These are phyloP conservation scores for Cercospora sesami DNA, from an alignment of 2,329 filamentous ascomycete species.

Conservation along the genomic window DNA sequence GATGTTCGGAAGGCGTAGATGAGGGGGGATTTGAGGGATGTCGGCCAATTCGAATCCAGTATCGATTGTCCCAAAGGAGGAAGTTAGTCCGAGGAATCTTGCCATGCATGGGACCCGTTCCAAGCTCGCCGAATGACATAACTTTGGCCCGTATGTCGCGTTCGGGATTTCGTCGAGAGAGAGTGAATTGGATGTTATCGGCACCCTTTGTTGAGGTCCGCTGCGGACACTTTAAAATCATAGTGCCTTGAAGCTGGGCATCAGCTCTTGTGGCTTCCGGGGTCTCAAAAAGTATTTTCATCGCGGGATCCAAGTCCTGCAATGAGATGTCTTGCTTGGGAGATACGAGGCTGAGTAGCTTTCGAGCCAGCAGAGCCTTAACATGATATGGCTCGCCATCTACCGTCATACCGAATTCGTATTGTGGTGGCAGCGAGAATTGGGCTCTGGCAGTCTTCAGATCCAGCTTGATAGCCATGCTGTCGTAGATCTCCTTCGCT, in stretches of 20 bases:
- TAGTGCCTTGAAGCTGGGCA: background rate
- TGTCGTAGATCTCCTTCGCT: conserved; percentile 54
- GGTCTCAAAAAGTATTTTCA: conserved; percentile 27
- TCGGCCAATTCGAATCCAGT: conserved; percentile 53
- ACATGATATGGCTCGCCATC: conserved; percentile 14
- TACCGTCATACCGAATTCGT: background rate
- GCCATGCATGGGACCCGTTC: too few relatives aligned
- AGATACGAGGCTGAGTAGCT: conserved; percentile 52
- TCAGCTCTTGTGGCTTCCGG: background rate
- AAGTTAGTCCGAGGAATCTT: conserved; percentile 32
- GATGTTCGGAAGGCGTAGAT: background rate
- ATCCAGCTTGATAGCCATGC: conserved; percentile 50
- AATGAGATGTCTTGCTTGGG: conserved; percentile 49
- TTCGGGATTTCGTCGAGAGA: background rate
- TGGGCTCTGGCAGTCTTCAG: conserved; percentile 36
- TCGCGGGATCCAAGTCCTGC: conserved; percentile 45
- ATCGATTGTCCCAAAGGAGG: conserved; percentile 57
- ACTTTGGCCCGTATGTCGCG: background rate
- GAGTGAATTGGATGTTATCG: background rate
- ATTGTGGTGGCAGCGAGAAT: conserved; percentile 11
- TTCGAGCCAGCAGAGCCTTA: conserved; percentile 50
- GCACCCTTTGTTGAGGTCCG: background rate
- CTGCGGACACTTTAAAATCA: conserved; percentile 5
- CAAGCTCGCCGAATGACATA: background rate
- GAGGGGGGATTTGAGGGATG: background rate